These are phyloP conservation scores for Trichoderma koningii DNA, from an alignment of 2,329 filamentous ascomycete species.

Conservation along the genomic window DNA sequence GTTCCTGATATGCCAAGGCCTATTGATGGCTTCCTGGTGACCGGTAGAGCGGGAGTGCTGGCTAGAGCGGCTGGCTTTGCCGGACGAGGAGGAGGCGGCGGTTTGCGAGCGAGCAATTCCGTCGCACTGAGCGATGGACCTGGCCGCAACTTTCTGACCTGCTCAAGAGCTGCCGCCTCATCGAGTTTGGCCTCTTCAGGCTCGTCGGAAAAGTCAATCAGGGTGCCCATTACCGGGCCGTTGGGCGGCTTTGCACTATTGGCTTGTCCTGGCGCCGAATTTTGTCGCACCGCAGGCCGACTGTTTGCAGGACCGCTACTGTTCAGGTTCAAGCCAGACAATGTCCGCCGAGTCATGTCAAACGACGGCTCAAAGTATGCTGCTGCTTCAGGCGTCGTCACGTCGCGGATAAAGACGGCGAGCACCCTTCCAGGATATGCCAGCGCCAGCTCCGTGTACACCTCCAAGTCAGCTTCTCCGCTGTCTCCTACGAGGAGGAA, in stretches of 20 bases:
- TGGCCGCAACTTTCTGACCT: conserved; percentile 34
- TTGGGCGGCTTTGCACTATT: conserved; percentile 33
- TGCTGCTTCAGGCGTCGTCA: conserved; percentile 73
- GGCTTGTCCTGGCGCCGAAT: conserved; percentile 30
- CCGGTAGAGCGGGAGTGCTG: conserved; percentile 43
- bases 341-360: conserved; percentile 35
- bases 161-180: conserved; percentile 39
- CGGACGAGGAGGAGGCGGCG: conserved; percentile 56
- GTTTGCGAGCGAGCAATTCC: conserved; percentile 39
- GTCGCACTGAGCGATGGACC: conserved; percentile 34
- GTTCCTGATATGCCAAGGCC: conserved; percentile 24
- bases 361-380: conserved; percentile 74
- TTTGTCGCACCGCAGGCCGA: conserved; percentile 34
- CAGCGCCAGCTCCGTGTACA: conserved; percentile 90
- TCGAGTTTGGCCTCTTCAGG: conserved; percentile 44
- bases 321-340: conserved; percentile 35
- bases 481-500: conserved; percentile 95
- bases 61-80: conserved; percentile 59
- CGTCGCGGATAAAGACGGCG: conserved; percentile 91
- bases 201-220: conserved; percentile 64
- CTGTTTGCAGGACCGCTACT: conserved; percentile 26
- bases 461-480: conserved; percentile 93
- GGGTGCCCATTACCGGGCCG: conserved; percentile 54
- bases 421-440: conserved; percentile 80
- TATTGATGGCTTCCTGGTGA: conserved; percentile 32